Base-by-base conservation (phyloP, 208 protist species). In the Crithidia fasciculata region DNA sequence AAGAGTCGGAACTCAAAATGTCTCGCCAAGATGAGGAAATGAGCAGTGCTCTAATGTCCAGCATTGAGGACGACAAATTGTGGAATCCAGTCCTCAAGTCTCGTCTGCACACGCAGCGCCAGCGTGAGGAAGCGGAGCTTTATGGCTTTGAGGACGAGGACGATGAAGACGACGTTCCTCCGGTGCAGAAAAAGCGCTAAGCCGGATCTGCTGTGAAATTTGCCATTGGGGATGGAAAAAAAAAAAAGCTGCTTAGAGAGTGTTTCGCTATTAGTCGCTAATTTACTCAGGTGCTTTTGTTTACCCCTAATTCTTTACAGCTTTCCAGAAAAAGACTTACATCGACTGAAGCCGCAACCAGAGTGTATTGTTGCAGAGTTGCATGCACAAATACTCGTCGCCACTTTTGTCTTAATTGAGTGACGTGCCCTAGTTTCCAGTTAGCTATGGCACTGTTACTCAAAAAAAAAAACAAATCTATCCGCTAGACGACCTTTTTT, bases 31-130 rank as follows among this genome's bases (percentile, higher is more conserved):
- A 84, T 47, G 88, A 94, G 53, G 90, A 95, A 65, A 94, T 94
- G 83, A 95, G 88, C 61, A 93, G 87, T 56, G 88, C 85, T 28
- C 80, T 96, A n/a, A 96, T 96, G 90, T 92, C 90, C 12, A 92
- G 83, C 68, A 94, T 96, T 72, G 90, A 96, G 50, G 90, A 96
- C 66, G 92, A 95, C 62, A 96, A 96, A 69, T 56, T 95, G n/a
- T 95, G 90, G 90, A 96, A 96, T 74, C 92, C 92, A 6, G 87
- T 95, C 8, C 72, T 95, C 9, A 79, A 81, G 50, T 95, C 92
- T 0, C 69, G 92, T 19, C 47, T 94, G 58, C 83, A 94, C 55
- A 90, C 79, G n/a, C 69, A 87, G 66, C 64, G 66, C 8, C 69
- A 82, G 56, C 74, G 88, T 36, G 80, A 87, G 39, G 89, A 94